These are phyloP conservation scores for Capronia americana DNA, from an alignment of 2,329 filamentous ascomycete species.

Conservation along the genomic window DNA sequence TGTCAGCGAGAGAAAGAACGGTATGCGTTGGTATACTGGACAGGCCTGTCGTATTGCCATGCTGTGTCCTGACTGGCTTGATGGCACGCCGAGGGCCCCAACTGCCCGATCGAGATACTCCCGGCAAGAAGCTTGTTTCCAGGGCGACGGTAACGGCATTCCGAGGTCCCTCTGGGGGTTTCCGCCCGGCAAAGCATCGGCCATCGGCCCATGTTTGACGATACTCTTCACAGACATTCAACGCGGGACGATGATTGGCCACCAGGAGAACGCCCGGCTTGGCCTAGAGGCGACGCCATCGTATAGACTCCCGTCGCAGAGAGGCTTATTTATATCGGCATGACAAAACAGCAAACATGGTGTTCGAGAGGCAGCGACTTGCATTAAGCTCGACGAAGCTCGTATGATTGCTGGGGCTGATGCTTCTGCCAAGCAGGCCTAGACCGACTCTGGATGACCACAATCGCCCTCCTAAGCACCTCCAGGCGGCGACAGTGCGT, in stretches of 20 bases:
- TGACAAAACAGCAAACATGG: not conserved
- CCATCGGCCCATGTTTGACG: not conserved
- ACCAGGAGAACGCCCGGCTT: constrained; percentile 6
- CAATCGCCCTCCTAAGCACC: not conserved
- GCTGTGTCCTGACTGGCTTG: not conserved
- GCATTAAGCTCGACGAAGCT: constrained; percentile 6
- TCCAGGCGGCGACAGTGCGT: not conserved
- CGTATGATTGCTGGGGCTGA: not conserved
- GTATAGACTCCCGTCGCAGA: not conserved
- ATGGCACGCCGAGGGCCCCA: not conserved
- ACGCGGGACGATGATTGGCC: not conserved
- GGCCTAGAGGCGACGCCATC: not conserved
- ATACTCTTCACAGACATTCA: constrained; percentile 9
- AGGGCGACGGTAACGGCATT: not conserved
- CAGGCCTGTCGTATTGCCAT: not conserved
- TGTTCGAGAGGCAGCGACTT: not conserved
- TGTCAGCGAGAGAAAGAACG: not conserved
- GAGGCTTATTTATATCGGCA: constrained; percentile 2
- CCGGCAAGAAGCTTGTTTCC: not conserved
- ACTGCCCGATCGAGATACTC: not conserved
- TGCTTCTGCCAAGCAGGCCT: not conserved
- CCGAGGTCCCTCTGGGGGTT: not conserved
- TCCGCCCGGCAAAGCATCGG: not conserved
- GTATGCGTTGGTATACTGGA: not conserved
- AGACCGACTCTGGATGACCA: not conserved